Evolutionary conservation across 768 basidiomycete species (phyloP), one percentile per base, ranked within the genome.

Genomic region (Boletus tylopilopsis): DNA sequence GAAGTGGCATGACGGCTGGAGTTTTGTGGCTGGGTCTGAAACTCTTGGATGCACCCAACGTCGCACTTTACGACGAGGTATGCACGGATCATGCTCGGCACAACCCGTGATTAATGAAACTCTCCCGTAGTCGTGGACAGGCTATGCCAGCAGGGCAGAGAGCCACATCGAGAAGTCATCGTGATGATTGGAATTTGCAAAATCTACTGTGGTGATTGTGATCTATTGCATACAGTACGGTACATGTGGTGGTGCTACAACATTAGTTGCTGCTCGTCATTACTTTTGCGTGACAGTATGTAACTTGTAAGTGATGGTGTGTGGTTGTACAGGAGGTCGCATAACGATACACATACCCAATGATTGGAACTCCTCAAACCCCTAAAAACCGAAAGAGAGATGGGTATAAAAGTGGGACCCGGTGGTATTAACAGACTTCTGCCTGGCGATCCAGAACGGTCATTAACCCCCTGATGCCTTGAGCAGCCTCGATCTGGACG

Each of bases 1-100:
- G 95, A 43, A 95, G 91, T 63, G 95, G 95, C 37, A 97, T 99
- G 95, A 96, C 94, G n/a, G 95, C 95, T 11, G 90, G 81, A 4
- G 75, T 97, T 13, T 75, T 97, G 6, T 97, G 96, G 94, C 75
- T 97, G 50, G 94, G 91, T n/a, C 73, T 96, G 54, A 81, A 87
- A 64, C 60, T 87, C 32, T 59, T 93, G 39, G 84, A 82, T 13
- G 79, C 80, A 5, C 67, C 78, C 45, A 71, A 73, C 21, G 72
- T 87, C 34, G 79, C 78, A n/a, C 67, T 98, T 11, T 99, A 98
- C 62, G 96, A 99, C 58, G 96, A 99, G 81, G 94, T 95, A 63
- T 43, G 81, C 53, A 38, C 27, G 36, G 42, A 48, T 54, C 47
- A 47, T 21, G 33, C 30, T 48, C 39, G 38, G 40, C 40, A 25